These are phyloP conservation scores for Phaeotremella skinneri DNA, from an alignment of 768 basidiomycete genomes.

Conservation along the genomic window DNA sequence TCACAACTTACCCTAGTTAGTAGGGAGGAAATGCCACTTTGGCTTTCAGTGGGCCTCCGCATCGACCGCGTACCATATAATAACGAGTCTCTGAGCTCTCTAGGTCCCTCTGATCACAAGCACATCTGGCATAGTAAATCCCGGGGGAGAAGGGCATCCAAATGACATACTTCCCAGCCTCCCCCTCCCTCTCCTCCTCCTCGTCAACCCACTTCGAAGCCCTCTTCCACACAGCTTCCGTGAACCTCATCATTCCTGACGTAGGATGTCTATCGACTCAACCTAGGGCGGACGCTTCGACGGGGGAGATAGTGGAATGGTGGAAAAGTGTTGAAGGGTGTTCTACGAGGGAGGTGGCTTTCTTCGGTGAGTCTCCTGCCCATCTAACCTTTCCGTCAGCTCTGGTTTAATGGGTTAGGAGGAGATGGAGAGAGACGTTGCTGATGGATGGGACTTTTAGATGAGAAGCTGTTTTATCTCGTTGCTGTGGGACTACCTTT, in stretches of 20 bases:
- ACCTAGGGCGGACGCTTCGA: neutral
- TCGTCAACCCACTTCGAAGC: slow-evolving; percentile 18
- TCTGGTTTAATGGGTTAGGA: neutral
- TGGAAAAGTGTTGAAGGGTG: slow-evolving; percentile 22
- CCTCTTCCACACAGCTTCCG: slow-evolving; percentile 29
- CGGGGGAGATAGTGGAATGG: slow-evolving; percentile 15
- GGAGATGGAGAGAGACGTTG: neutral
- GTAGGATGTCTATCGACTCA: slow-evolving; percentile 12
- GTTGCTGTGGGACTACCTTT: slow-evolving; percentile 24
- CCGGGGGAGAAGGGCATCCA: too few species aligned
- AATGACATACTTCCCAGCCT: too few species aligned
- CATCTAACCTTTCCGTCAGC: too few species aligned
- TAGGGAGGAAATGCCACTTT: too few species aligned
- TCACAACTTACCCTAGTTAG: too few species aligned
- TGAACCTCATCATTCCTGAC: slow-evolving; percentile 30
- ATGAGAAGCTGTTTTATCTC: slow-evolving; percentile 40
- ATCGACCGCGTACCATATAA: too few species aligned
- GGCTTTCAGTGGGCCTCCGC: too few species aligned
- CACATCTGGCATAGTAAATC: too few species aligned
- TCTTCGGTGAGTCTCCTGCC: slow-evolving; percentile 26
- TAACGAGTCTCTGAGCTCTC: too few species aligned
- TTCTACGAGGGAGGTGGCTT: slow-evolving; percentile 25
- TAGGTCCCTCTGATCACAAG: too few species aligned
- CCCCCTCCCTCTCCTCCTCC: neutral
- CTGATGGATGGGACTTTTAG: slow-evolving; percentile 11